Conservation (phyloP, 2,329 filamentous ascomycete genomes). For the Claviceps africana region DNA sequence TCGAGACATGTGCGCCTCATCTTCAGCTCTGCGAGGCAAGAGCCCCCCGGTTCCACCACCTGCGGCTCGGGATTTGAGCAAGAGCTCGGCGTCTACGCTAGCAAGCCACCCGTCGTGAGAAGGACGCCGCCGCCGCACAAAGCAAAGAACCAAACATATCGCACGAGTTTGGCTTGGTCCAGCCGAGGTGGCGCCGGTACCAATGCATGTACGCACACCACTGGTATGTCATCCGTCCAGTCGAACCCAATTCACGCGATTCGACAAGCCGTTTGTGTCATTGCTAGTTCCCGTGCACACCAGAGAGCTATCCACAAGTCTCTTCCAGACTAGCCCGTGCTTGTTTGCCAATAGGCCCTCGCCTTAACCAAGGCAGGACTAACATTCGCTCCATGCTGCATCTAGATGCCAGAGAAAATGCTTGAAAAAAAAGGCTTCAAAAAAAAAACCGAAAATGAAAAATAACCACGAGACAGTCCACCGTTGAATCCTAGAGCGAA, state of each 20-base stretch:
- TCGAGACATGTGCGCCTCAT: background rate
- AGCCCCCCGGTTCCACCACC: too few species aligned
- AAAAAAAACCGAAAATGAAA: background rate
- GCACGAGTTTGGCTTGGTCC: background rate
- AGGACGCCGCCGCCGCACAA: background rate
- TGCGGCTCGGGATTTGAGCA: too few species aligned
- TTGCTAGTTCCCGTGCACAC: background rate
- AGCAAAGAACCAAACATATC: background rate
- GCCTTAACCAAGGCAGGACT: too few species aligned
- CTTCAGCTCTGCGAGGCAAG: too few species aligned
- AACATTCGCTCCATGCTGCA: too few species aligned
- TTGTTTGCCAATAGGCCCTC: background rate
- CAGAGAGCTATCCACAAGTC: background rate
- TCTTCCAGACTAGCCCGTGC: background rate
- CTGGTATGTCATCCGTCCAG: too few species aligned
- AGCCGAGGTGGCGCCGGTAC: background rate
- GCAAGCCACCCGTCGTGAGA: background rate
- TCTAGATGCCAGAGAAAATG: too few species aligned
- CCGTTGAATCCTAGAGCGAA: background rate
- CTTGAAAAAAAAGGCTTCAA: background rate
- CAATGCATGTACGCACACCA: too few species aligned
- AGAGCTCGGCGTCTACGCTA: background rate
- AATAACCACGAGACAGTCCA: too few species aligned
- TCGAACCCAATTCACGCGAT: too few species aligned
- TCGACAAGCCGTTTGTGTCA: background rate